Percentiles rank a stretch among this genome's conserved stretches.
Evolutionary conservation across 768 basidiomycete genomes (phyloP).

Genomic region (Jaapia argillacea): DNA sequence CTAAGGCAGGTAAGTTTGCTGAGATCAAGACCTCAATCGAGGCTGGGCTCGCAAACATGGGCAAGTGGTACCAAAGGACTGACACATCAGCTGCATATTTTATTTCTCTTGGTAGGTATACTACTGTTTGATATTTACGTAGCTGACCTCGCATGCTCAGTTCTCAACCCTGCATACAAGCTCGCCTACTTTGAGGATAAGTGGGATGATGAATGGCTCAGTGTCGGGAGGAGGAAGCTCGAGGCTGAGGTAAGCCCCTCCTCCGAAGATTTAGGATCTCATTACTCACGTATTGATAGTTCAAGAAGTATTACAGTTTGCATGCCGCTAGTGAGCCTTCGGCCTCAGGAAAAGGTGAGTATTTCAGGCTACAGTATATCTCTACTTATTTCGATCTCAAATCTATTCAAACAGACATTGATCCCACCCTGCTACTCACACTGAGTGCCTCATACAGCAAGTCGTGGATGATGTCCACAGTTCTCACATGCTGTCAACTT

Average conservation of each 20-base stretch:
- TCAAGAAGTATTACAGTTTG: neutral
- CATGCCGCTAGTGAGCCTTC: neutral
- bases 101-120: constrained; percentile 1
- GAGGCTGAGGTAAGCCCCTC: neutral
- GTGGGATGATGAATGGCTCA: neutral
- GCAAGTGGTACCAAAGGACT: neutral
- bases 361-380: neutral
- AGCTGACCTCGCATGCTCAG: neutral
- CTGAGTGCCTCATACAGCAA: constrained; percentile 2
- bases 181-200: neutral
- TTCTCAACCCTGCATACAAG: neutral
- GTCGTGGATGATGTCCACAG: constrained; percentile 8
- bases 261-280: neutral
- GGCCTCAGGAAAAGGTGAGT: neutral
- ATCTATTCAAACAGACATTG: neutral
- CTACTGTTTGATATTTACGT: neutral
- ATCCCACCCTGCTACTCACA: neutral
- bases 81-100: neutral
- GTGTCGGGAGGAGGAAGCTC: neutral
- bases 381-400: neutral
- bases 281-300: neutral
- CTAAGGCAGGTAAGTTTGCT: neutral
- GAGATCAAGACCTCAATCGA: neutral
- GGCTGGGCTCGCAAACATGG: neutral
- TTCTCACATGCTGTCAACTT: constrained; percentile 3